Percentiles rank a stretch among this genome's conserved stretches.
Conservation (phyloP, 2,329 filamentous ascomycete genomes). For the Fusarium longipes region DNA sequence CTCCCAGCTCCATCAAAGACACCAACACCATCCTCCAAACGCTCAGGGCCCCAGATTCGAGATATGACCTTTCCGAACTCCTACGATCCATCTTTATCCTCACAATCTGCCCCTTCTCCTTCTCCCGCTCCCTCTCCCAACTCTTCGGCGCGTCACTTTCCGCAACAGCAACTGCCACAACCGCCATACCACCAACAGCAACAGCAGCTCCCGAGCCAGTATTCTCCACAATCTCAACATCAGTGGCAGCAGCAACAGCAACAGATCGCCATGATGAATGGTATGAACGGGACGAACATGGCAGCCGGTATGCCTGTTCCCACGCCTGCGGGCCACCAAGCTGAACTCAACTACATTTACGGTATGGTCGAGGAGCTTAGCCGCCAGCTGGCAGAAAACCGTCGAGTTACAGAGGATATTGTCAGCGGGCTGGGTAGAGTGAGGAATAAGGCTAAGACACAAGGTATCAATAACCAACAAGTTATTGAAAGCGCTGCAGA, state of each 20-base stretch:
- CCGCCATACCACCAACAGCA: slow-evolving; percentile 40
- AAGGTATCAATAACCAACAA: slow-evolving; percentile 68
- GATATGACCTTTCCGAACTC: slow-evolving; percentile 51
- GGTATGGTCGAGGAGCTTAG: slow-evolving; percentile 75
- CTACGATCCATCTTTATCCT: slow-evolving; percentile 43
- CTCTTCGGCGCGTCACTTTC: slow-evolving; percentile 46
- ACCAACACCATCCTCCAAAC: slow-evolving; percentile 40
- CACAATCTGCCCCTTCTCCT: slow-evolving; percentile 27
- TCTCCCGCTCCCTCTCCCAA: slow-evolving; percentile 30
- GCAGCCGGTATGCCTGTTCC: slow-evolving; percentile 63
- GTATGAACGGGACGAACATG: slow-evolving; percentile 62
- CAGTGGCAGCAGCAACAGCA: slow-evolving; percentile 43
- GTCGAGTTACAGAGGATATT: slow-evolving; percentile 71
- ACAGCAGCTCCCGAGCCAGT: slow-evolving; percentile 37
- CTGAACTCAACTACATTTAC: slow-evolving; percentile 76
- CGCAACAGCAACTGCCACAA: slow-evolving; percentile 40
- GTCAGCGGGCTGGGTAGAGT: slow-evolving; percentile 72
- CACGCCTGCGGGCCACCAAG: slow-evolving; percentile 74
- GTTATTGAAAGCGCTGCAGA: slow-evolving; percentile 66
- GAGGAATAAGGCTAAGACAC: slow-evolving; percentile 64
- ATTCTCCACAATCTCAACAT: slow-evolving; percentile 39
- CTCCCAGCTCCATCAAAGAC: slow-evolving; percentile 40
- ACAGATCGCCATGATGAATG: slow-evolving; percentile 57
- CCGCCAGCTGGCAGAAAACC: slow-evolving; percentile 70
- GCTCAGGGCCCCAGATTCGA: slow-evolving; percentile 40